Base-by-base conservation (phyloP, 352 stramenopile genomes). In the Phytophthora nicotianae region DNA sequence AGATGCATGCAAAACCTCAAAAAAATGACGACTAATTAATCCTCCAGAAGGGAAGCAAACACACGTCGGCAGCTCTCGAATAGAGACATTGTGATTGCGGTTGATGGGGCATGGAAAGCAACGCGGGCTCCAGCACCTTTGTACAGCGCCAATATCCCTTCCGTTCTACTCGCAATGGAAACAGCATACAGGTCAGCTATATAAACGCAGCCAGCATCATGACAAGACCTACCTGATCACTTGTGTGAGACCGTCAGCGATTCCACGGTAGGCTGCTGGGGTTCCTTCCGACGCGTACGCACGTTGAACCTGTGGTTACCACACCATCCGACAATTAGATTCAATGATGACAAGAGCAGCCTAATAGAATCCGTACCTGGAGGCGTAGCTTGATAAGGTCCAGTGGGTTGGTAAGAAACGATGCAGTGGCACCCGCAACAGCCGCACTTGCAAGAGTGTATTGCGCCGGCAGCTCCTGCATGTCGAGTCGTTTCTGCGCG, bases 341-440 rank as follows among this genome's bases (percentile, higher is more conserved):
- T 29, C 10, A 20, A 11, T 40, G 16, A 29, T 49, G 16, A 11
- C 6, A 35, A 58, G 5, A 14, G 26, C 49, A 51, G 7, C 40
- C n/a, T 41, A 27, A 38, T 16, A 8, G 5, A 26, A 21, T 9
- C 14, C 23, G 16, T 68, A 98, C 93, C 88, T 99, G 97, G 8
- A 99, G 78, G 16, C 97, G 83, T 5, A 99, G 79, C 65, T 99
- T 99, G 35, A 97, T 93, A 51, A 99, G 86, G 63, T 99, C 97
- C 17, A 99, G 71, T 10, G 97, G 97, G 56, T 97, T 98, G 5
- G 97, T 99, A n/a, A 99, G 62, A 65, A 97, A 97, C 4, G 95
- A 98, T 2, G 97, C 96, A 1, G 89, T 67, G 0, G 90, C 93
- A 14, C 97, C 94, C 9, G 97, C 96, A 26, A 77, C 56, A 1